These are phyloP conservation scores for Schizothecium vesticola DNA, from an alignment of 495 filamentous ascomycete genomes.

Conservation along the genomic window DNA sequence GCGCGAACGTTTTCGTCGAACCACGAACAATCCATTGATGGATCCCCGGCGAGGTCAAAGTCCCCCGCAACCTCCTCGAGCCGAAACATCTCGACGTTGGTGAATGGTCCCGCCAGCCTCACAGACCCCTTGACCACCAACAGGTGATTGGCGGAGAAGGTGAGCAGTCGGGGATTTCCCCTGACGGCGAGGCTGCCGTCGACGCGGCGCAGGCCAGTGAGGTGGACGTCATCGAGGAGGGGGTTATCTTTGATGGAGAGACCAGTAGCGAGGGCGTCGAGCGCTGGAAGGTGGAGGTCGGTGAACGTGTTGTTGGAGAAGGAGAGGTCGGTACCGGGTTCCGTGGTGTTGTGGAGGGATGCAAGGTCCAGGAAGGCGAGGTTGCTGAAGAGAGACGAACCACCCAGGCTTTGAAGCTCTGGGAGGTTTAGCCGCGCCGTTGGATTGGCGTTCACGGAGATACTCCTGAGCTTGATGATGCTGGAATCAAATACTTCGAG, in stretches of 20 bases:
- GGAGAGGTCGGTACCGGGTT: not conserved
- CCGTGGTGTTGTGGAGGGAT: not conserved
- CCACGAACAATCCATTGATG: not conserved
- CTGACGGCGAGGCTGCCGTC: not conserved
- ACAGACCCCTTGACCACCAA: not conserved
- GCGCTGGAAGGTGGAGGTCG: not conserved
- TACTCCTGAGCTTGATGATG: not conserved
- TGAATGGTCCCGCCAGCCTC: not conserved
- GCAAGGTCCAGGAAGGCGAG: not conserved
- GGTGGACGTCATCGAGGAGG: not conserved
- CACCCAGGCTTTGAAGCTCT: not conserved
- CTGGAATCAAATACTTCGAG: not conserved
- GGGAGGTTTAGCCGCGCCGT: not conserved
- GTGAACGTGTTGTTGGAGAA: not conserved
- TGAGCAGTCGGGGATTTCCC: not conserved
- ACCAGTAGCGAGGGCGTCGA: not conserved
- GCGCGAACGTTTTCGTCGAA: not conserved
- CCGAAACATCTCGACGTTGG: not conserved
- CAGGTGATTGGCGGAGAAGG: not conserved
- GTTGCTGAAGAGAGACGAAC: not conserved
- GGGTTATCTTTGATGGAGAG: not conserved
- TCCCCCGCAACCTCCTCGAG: not conserved
- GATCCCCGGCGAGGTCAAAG: not conserved
- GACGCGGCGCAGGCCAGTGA: not conserved
- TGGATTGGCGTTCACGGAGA: not conserved